phyloP scores from a whole-genome alignment of 2,329 filamentous ascomycete genomes.

The Onygena corvina region DNA sequence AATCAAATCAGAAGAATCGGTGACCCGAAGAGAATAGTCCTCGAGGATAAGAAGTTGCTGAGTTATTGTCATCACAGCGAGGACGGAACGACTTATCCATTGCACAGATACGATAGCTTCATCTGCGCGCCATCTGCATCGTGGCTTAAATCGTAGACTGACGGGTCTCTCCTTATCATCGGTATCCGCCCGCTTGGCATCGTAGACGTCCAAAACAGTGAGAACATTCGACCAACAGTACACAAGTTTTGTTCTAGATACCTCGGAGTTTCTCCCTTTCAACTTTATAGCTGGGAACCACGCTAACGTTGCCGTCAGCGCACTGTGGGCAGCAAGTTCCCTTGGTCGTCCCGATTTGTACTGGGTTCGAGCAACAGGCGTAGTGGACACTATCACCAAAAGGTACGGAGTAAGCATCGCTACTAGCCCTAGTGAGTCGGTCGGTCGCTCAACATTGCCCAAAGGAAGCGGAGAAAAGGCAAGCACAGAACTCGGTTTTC shows the following conservation, averaged over 20 bases:
- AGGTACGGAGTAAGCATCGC: slow-evolving; percentile 94
- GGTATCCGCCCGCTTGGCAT: slow-evolving; percentile 44
- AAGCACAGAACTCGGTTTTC: slow-evolving; percentile 88
- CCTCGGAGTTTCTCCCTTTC: slow-evolving; percentile 58
- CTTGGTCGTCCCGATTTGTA: slow-evolving; percentile 87
- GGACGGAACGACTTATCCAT: slow-evolving; percentile 87
- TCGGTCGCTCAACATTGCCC: slow-evolving; percentile 83
- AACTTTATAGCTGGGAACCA: slow-evolving; percentile 96
- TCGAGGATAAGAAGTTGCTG: slow-evolving; percentile 88
- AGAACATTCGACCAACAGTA: slow-evolving; percentile 99
- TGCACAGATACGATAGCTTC: slow-evolving; percentile 94
- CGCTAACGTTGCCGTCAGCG: slow-evolving; percentile 84
- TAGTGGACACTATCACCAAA: slow-evolving; percentile 92
- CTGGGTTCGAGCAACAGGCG: slow-evolving; percentile 88
- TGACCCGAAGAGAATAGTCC: slow-evolving; percentile 77
- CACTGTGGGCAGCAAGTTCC: slow-evolving; percentile 76
- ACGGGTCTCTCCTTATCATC: slow-evolving; percentile 66
- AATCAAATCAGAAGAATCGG: slow-evolving; percentile 84
- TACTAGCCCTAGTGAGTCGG: slow-evolving; percentile 78
- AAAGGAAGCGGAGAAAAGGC: slow-evolving; percentile 82
- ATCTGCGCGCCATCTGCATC: slow-evolving; percentile 83
- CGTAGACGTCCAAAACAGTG: slow-evolving; percentile 79
- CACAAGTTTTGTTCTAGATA: slow-evolving; percentile 67
- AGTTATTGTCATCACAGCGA: slow-evolving; percentile 85
- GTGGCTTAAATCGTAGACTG: slow-evolving; percentile 63